Evolutionary conservation across 2,329 filamentous ascomycete genomes (phyloP).

Genomic region (Ceratocystis harringtonii): DNA sequence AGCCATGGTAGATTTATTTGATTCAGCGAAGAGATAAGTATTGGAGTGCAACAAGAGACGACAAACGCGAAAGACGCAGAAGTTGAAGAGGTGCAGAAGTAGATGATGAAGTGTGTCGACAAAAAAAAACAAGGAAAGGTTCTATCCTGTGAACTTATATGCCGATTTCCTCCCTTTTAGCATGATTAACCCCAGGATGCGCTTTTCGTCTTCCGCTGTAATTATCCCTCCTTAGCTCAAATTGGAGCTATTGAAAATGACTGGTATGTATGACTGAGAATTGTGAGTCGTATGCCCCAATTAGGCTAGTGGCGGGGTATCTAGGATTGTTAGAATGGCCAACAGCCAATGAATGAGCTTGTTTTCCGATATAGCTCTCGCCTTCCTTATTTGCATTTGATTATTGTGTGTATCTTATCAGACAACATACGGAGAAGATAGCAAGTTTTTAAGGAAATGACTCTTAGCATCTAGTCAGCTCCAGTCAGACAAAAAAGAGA

Average conservation of each 20-base stretch:
- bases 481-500: not conserved
- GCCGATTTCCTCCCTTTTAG: not conserved
- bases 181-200: not conserved
- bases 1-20: slow-evolving; percentile 8
- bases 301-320: slow-evolving; percentile 14
- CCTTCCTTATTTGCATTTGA: not conserved
- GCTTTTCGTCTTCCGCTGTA: slow-evolving; percentile 14
- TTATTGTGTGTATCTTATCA: slow-evolving; percentile 6
- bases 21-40: not conserved
- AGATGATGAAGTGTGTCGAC: not conserved
- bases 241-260: not conserved
- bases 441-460: not conserved
- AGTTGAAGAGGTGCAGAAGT: not conserved
- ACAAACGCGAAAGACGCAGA: not conserved
- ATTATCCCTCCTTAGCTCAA: not conserved
- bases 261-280: slow-evolving; percentile 13
- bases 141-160: not conserved
- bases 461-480: not conserved
- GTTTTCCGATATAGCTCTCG: not conserved
- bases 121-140: not conserved
- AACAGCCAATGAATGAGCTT: slow-evolving; percentile 9
- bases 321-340: slow-evolving; percentile 6
- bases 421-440: not conserved
- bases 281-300: slow-evolving; percentile 10
- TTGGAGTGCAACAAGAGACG: not conserved